phyloP scores from a whole-genome alignment of 2,329 filamentous ascomycete species.

The Paraconiothyrium sp. region DNA sequence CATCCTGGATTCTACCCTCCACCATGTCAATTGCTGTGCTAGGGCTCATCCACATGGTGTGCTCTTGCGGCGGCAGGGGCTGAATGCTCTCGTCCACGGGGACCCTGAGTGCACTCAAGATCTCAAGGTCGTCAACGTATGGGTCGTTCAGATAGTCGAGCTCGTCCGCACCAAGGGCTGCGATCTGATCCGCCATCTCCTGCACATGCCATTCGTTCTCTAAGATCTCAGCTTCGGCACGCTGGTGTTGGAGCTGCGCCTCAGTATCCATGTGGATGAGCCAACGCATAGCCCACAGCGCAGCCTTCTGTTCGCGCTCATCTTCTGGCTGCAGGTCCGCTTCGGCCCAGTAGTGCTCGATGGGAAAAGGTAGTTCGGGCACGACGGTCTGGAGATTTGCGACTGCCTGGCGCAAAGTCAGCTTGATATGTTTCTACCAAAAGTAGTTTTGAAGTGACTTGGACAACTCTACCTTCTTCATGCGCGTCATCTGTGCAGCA shows the following conservation, averaged over 20 bases:
- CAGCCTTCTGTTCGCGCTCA: not conserved
- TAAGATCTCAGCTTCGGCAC: not conserved
- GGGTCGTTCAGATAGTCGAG: not conserved
- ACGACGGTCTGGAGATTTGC: not conserved
- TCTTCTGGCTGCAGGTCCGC: not conserved
- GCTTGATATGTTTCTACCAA: too few relatives aligned
- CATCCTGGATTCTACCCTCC: too few relatives aligned
- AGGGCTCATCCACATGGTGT: not conserved
- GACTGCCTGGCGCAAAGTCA: not conserved
- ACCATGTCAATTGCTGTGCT: not conserved
- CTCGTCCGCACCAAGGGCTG: not conserved
- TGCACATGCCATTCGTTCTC: not conserved
- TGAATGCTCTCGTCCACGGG: not conserved
- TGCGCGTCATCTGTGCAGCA: not conserved
- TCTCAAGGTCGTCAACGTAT: not conserved
- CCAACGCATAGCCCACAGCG: not conserved
- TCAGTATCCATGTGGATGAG: not conserved
- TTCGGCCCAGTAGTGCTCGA: not conserved
- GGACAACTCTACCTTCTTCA: too few relatives aligned
- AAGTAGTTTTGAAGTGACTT: too few relatives aligned
- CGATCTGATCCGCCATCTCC: not conserved
- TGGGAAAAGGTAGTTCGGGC: not conserved
- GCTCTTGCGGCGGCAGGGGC: not conserved
- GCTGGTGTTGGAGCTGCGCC: too few relatives aligned
- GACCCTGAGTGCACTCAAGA: not conserved